Conservation (phyloP, 768 basidiomycete genomes). For the Terana coerulea region DNA sequence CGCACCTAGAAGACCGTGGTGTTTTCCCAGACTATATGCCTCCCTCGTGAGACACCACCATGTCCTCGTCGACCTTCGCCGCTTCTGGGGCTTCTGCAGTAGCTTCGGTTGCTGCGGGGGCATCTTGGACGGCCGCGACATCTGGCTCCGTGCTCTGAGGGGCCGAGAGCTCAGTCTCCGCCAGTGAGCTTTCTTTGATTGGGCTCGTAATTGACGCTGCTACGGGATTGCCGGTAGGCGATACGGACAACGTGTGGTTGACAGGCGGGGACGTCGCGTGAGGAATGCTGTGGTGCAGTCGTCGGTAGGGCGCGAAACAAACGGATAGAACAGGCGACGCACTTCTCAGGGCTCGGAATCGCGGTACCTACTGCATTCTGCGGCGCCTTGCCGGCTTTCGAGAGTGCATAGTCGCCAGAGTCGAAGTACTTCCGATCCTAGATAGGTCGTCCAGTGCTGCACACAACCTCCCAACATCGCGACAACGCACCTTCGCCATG, state of each 20-base stretch:
- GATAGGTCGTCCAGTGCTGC: slow-evolving; percentile 8
- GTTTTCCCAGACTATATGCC: neutral
- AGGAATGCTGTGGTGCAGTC: slow-evolving; percentile 61
- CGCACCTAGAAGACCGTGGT: slow-evolving; percentile 2
- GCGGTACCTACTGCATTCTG: slow-evolving; percentile 90
- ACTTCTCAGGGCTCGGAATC: slow-evolving; percentile 98
- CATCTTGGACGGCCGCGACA: neutral
- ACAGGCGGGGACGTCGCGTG: slow-evolving; percentile 75
- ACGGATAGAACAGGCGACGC: slow-evolving; percentile 29
- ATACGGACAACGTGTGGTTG: slow-evolving; percentile 52
- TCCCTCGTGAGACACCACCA: neutral
- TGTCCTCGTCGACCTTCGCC: neutral
- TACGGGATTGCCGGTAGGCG: slow-evolving; percentile 57
- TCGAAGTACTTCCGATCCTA: slow-evolving; percentile 99
- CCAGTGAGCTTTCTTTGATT: slow-evolving; percentile 54
- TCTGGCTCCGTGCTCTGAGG: neutral
- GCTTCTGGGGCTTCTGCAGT: neutral
- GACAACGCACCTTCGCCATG: slow-evolving; percentile 79
- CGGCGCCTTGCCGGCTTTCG: slow-evolving; percentile 90
- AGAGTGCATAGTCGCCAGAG: slow-evolving; percentile 97
- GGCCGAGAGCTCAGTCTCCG: slow-evolving; percentile 14
- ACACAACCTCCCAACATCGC: neutral
- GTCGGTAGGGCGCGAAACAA: neutral
- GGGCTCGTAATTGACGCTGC: slow-evolving; percentile 37
- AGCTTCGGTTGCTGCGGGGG: neutral